A percentile compares a stretch with the other conserved stretches of the same genome.
These are phyloP conservation scores for Gonapodya prolifera DNA, from an alignment of 192 early-diverging fungal genomes.

Conservation along the genomic window DNA sequence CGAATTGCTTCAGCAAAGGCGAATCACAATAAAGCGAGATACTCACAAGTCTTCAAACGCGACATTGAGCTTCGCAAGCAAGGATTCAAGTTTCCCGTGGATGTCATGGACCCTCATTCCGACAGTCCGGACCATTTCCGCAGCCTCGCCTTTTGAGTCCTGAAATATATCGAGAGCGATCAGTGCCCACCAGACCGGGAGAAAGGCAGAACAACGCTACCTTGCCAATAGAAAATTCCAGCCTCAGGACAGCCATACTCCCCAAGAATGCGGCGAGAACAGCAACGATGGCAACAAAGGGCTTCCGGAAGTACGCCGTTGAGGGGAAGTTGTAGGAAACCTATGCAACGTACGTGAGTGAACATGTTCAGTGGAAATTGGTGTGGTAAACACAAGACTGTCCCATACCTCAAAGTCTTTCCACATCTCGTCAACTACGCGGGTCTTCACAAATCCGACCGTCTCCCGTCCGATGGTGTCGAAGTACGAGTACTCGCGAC, in stretches of 20 bases:
- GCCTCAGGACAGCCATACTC: constrained; percentile 10
- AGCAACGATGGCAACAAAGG: constrained; percentile 19
- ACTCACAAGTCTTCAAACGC: constrained; percentile 12
- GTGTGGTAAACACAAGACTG: constrained; percentile 4
- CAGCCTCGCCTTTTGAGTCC: constrained; percentile 11
- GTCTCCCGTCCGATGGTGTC: constrained; percentile 82
- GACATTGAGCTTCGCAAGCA: constrained; percentile 7
- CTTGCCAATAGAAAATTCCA: constrained; percentile 28
- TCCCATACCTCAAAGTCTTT: constrained; percentile 9
- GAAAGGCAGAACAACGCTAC: constrained; percentile 4
- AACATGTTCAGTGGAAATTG: constrained; percentile 7
- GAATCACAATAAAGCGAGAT: too few species aligned
- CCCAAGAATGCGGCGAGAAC: constrained; percentile 16
- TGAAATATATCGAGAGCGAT: neutral
- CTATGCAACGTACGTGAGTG: constrained; percentile 11
- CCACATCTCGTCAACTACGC: constrained; percentile 60
- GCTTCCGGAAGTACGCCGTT: constrained; percentile 22
- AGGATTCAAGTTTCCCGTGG: neutral
- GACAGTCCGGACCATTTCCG: constrained; percentile 1
- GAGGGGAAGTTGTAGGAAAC: constrained; percentile 28
- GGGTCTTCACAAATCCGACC: constrained; percentile 52
- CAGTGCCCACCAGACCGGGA: neutral
- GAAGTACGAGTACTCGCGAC: constrained; percentile 79
- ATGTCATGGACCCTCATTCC: neutral
- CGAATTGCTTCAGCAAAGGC: too few species aligned